Base-by-base conservation (phyloP, 2,329 filamentous ascomycete species). In the Penicillium sclerotiorum region DNA sequence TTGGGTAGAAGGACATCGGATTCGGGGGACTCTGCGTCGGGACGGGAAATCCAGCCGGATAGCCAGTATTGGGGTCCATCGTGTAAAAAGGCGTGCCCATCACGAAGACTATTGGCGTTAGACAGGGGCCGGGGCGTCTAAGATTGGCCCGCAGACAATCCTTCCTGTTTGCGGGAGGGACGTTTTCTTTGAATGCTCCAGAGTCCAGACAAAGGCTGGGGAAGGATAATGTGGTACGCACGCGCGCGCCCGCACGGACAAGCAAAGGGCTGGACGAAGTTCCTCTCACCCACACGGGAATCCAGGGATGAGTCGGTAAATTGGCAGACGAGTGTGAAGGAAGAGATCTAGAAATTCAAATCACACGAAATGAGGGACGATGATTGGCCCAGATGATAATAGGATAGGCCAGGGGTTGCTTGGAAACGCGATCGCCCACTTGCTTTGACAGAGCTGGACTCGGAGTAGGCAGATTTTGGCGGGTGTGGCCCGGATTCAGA, bases 1-100 rank as follows among this genome's bases (percentile, higher is more conserved):
- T 69, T 44, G 67, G 64, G 56, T 72, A 71, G 57, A 65, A 72
- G 36, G 68, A 56, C 49, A 70, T 66, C 52, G 68, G 68, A 46
- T 66, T 66, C 47, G 56, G 61, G 55, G 61, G 63, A 52, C 58
- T 64, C 49, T 69, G 69, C 44, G 59, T 56, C 47, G 61, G 61
- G 53, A 68, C 63, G 57, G 69, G 67, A 64, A 66, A 72, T 45
- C 61, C 67, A 47, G 66, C 55, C 49, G 58, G 57, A 55, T 59
- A 62, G 43, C 57, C 57, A 52, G 53, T 43, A 47, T 61, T 62
- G 37, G 59, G 58, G 36, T 62, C 59, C 59, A 62, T 62, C 25
- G 55, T 53, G 55, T 57, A 51, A 43, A 52, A 53, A 47, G 49
- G 49, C 23, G 45, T 40, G 45, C 48, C 46, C 48, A 49, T 51